Percentiles rank a stretch among this genome's conserved stretches.
Conservation (phyloP, 139 green algal species). For the Limnomonas spitsbergensis region DNA sequence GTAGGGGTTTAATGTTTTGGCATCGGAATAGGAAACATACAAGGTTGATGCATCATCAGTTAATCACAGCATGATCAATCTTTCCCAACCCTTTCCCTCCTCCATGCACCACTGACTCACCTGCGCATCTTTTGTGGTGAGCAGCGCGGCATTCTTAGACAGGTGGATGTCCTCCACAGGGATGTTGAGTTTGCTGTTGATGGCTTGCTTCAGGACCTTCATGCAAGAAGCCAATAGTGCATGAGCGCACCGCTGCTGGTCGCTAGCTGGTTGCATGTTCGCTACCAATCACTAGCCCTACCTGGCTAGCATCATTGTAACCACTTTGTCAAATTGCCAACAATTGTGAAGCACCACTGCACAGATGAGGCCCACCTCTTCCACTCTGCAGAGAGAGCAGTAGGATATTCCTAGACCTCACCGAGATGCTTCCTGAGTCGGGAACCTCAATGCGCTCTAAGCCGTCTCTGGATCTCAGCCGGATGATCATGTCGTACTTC, state of each 20-base stretch:
- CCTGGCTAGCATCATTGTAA: too few relatives aligned
- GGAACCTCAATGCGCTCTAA: slow-evolving; percentile 72
- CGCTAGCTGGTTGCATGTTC: too few relatives aligned
- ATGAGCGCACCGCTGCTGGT: too few relatives aligned
- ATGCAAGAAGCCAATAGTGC: too few relatives aligned
- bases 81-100: slow-evolving; percentile 21
- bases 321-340: too few relatives aligned
- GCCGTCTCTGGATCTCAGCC: slow-evolving; percentile 74
- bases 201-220: slow-evolving; percentile 49
- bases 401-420: too few relatives aligned
- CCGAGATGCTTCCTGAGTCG: not conserved
- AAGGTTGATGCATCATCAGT: slow-evolving; percentile 65
- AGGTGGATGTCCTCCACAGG: slow-evolving; percentile 69
- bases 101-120: slow-evolving; percentile 17
- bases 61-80: slow-evolving; percentile 42
- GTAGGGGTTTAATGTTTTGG: not conserved
- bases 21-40: slow-evolving; percentile 52
- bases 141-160: slow-evolving; percentile 54
- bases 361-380: too few relatives aligned
- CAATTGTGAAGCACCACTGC: too few relatives aligned
- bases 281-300: too few relatives aligned
- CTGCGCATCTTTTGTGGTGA: slow-evolving; percentile 46
- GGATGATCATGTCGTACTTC: slow-evolving; percentile 71
- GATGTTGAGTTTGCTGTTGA: slow-evolving; percentile 63
- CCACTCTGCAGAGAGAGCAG: too few relatives aligned